These are phyloP conservation scores for Besnoitia besnoiti DNA, from an alignment of 169 alveolate species.

Conservation along the genomic window DNA sequence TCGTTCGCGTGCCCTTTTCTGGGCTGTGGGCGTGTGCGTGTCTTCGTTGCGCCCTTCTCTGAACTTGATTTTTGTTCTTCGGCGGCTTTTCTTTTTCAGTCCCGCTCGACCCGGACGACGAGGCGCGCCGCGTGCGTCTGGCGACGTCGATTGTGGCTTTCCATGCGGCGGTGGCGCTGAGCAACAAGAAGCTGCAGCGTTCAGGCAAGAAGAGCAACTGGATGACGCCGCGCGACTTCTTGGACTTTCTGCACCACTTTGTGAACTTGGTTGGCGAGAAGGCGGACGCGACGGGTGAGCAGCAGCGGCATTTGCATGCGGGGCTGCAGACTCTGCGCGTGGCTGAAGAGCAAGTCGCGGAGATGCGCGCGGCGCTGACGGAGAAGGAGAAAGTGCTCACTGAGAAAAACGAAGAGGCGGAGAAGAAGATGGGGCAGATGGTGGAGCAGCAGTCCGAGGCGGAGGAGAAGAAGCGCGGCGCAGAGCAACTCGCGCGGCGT, in stretches of 20 bases:
- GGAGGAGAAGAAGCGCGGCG: constrained; percentile 90
- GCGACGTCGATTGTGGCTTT: constrained; percentile 85
- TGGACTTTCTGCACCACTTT: constrained; percentile 95
- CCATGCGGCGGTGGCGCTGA: constrained; percentile 83
- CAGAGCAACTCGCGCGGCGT: constrained; percentile 87
- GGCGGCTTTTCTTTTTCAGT: neutral
- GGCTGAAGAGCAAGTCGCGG: constrained; percentile 93
- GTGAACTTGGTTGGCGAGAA: constrained; percentile 88
- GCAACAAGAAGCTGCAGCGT: constrained; percentile 80
- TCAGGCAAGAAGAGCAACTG: constrained; percentile 90
- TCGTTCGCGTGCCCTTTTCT: too few species aligned
- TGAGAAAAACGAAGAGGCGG: constrained; percentile 95
- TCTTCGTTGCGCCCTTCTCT: too few species aligned
- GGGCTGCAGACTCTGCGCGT: constrained; percentile 95
- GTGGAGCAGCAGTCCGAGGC: constrained; percentile 94
- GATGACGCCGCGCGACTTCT: constrained; percentile 96
- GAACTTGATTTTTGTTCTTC: neutral
- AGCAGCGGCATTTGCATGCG: constrained; percentile 89
- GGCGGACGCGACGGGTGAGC: constrained; percentile 92
- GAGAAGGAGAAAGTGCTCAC: constrained; percentile 89
- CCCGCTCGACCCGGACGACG: constrained; percentile 42
- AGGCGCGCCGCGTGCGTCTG: constrained; percentile 80
- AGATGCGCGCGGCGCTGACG: constrained; percentile 88
- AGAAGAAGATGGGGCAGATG: constrained; percentile 92
- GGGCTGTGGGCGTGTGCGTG: too few species aligned